Base-by-base conservation (phyloP, 2,329 filamentous ascomycete genomes). In the Biscogniauxia marginata region DNA sequence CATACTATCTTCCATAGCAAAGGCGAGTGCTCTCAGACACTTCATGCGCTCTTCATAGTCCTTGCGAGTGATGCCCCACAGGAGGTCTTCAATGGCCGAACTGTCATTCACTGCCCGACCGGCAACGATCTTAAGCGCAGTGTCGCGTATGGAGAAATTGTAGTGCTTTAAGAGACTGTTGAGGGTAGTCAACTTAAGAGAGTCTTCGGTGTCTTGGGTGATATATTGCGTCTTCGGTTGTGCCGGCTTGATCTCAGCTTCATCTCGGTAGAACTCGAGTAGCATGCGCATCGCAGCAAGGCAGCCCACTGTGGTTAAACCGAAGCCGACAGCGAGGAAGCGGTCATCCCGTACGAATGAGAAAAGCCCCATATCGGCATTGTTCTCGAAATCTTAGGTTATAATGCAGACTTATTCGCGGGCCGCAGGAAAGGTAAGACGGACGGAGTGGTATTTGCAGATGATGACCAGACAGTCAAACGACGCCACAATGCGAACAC, bases 121-220 rank as follows among this genome's bases (percentile, higher is more conserved):
- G 65, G 77, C 81, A 4, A 84, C 74, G 21, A 84, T 85, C 63
- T 81, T 83, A 59, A 80, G 79, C 9, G 86, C 84, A 55, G 88
- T 87, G 58, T 90, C 86, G 62, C 86, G 80, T 60, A 93, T 88
- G 19, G 88, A 83, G 66, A 84, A 87, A 71, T 87, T 93, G 58
- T 88, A 88, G 70, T 89, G 89, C 51, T 82, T 78, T 11, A 89
- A 76, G 3, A 93, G 79, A 61, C 84, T 88, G 51, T 85, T 78
- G 8, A 93, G 77, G 0, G 89, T 92, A 45, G 81, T 78, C 9
- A 85, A 68, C 56, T 85, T 83, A 45, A 92, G 77, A 2, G 87
- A 83, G 67, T 91, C 88, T 67, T 92, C 88, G 2, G 87, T 90
- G 21, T 88, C 85, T 70, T 91, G 86, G 13, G 85, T 89, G 61